Evolutionary conservation across 2,329 filamentous ascomycete species (phyloP).

Genomic region (Colletotrichum cereale): DNA sequence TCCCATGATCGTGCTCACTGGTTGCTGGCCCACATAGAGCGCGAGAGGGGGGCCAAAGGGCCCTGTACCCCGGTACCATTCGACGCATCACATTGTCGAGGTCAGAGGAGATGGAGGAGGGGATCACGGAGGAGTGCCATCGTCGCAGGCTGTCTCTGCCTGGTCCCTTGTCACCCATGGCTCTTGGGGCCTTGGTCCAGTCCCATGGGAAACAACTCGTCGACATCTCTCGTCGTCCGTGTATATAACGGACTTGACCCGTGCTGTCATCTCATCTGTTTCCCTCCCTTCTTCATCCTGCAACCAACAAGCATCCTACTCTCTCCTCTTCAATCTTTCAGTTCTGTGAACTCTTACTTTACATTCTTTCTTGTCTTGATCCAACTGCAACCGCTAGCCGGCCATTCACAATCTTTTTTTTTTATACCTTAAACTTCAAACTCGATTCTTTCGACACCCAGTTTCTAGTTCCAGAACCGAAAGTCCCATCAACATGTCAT

Average conservation of each 20-base stretch:
- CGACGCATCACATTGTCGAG: not conserved
- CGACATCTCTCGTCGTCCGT: not conserved
- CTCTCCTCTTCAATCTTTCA: conserved; percentile 46
- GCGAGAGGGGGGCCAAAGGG: not conserved
- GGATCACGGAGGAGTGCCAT: conserved; percentile 26
- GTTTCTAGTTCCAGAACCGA: conserved; percentile 6
- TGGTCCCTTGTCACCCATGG: conserved; percentile 4
- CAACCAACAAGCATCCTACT: conserved; percentile 45
- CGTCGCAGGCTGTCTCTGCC: conserved; percentile 33
- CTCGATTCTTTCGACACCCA: conserved; percentile 31
- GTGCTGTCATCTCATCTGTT: conserved; percentile 19
- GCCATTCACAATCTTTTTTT: conserved; percentile 37
- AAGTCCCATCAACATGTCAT: conserved; percentile 54
- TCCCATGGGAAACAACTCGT: conserved; percentile 27
- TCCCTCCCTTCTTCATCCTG: conserved; percentile 40
- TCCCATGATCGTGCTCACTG: conserved; percentile 24
- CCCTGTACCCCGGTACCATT: not conserved
- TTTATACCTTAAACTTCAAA: conserved; percentile 23
- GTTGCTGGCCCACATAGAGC: not conserved
- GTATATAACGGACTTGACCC: conserved; percentile 28
- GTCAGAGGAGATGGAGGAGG: not conserved
- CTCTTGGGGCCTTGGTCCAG: not conserved
- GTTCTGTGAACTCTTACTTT: conserved; percentile 55
- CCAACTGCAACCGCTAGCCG: conserved; percentile 43
- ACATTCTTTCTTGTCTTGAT: conserved; percentile 44